Evolutionary conservation across 2,329 filamentous ascomycete species (phyloP).

Genomic region (Thielaviopsis ethacetica): DNA sequence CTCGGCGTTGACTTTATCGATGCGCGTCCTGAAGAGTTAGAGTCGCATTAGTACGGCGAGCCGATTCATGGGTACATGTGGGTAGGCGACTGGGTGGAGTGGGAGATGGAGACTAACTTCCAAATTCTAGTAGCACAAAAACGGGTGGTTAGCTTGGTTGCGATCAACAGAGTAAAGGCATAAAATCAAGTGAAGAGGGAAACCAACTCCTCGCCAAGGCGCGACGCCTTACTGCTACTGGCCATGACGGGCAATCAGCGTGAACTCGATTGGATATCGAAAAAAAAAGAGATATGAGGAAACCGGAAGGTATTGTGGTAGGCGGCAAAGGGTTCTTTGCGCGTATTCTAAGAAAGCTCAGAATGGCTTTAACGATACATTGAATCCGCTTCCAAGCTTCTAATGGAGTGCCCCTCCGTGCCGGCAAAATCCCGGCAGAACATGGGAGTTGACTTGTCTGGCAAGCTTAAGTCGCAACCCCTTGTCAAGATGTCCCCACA

Average conservation of each 20-base stretch:
- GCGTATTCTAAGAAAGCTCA: neutral
- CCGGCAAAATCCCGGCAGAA: neutral
- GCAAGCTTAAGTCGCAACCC: neutral
- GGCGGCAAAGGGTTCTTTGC: neutral
- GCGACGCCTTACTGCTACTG: slow-evolving; percentile 43
- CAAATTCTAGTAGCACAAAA: slow-evolving; percentile 48
- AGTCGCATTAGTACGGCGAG: neutral
- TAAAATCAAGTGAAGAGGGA: neutral
- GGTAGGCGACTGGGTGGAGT: neutral
- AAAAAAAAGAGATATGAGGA: neutral
- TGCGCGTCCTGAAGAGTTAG: slow-evolving; percentile 50
- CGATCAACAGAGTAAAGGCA: neutral
- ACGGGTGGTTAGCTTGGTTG: slow-evolving; percentile 10
- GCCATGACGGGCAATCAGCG: slow-evolving; percentile 27
- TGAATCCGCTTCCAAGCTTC: neutral
- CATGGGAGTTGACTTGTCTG: neutral
- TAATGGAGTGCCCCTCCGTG: neutral
- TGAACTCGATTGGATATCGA: neutral
- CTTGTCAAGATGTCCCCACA: neutral
- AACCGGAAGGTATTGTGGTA: neutral
- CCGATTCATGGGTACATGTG: neutral
- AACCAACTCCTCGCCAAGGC: slow-evolving; percentile 45
- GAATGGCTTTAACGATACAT: neutral
- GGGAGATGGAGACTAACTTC: slow-evolving; percentile 52
- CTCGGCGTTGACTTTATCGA: slow-evolving; percentile 97